phyloP scores from a whole-genome alignment of 148 eudicot genomes.

The Rheum nobile region DNA sequence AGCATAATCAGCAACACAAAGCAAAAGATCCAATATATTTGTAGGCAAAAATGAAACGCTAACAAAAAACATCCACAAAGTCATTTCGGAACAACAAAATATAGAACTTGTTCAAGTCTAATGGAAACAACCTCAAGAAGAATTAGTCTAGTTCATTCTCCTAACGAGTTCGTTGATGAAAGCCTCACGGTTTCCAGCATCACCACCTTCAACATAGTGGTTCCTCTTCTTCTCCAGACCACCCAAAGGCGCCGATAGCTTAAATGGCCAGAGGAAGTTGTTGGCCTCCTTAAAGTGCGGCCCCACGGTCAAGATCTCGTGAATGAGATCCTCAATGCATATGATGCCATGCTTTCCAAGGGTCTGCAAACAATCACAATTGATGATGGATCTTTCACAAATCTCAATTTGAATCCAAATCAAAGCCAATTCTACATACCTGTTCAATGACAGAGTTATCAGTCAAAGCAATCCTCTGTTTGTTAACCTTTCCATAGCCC shows the following conservation, averaged over 20 bases:
- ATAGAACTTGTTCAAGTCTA: background rate
- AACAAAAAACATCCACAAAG: background rate
- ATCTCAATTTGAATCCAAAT: background rate
- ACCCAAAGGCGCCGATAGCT: slow-evolving; percentile 54
- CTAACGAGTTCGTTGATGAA: slow-evolving; percentile 55
- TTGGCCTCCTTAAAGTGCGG: slow-evolving; percentile 69
- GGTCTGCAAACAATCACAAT: slow-evolving; percentile 18
- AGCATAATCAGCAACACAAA: background rate
- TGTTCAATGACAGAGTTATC: slow-evolving; percentile 62
- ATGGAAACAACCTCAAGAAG: background rate
- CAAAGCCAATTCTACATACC: slow-evolving; percentile 20
- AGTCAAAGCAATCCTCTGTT: slow-evolving; percentile 63
- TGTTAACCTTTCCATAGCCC: slow-evolving; percentile 67
- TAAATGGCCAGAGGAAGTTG: slow-evolving; percentile 69
- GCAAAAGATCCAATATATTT: background rate
- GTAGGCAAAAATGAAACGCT: background rate
- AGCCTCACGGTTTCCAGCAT: slow-evolving; percentile 59
- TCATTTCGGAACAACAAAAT: background rate
- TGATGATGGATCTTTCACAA: background rate
- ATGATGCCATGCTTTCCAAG: slow-evolving; percentile 50
- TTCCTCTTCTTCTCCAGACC: slow-evolving; percentile 65
- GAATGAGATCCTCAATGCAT: slow-evolving; percentile 55
- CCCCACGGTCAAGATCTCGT: slow-evolving; percentile 56
- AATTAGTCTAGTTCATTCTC: slow-evolving; percentile 63
- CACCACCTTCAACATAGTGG: slow-evolving; percentile 69